Evolutionary conservation across 2,329 filamentous ascomycete genomes (phyloP).

Genomic region (Trichoderma sp.): DNA sequence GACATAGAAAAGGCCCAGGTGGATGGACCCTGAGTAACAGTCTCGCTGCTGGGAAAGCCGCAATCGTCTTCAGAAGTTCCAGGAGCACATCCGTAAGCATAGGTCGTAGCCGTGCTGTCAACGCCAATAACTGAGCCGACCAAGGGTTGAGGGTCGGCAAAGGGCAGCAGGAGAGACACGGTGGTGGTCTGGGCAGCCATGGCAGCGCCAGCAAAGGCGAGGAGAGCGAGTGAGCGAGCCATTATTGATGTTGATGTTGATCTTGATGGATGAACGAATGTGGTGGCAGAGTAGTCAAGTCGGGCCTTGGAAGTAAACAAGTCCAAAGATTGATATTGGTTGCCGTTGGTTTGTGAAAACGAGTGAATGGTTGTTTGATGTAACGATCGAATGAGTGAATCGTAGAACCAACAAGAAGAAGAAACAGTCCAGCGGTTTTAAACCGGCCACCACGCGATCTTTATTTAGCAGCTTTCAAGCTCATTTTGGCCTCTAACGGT

Average conservation of each 20-base stretch:
- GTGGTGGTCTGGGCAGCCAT: conserved; percentile 30
- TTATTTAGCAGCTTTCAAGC: background rate
- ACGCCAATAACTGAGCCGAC: conserved; percentile 19
- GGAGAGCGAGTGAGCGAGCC: conserved; percentile 26
- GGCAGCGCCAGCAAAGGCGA: conserved; percentile 26
- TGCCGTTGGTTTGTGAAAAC: background rate
- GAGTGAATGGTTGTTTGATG: background rate
- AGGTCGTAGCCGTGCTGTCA: conserved; percentile 30
- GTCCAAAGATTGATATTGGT: background rate
- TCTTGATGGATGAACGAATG: background rate
- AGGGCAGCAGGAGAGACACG: conserved; percentile 30
- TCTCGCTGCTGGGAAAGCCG: conserved; percentile 14
- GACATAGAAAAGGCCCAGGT: conserved; percentile 23
- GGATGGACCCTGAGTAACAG: conserved; percentile 30
- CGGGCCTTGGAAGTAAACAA: background rate
- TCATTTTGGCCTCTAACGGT: background rate
- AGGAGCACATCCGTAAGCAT: conserved; percentile 28
- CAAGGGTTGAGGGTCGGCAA: conserved; percentile 24
- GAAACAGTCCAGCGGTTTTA: background rate
- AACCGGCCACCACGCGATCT: background rate
- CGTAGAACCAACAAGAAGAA: background rate
- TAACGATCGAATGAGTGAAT: background rate
- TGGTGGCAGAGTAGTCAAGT: background rate
- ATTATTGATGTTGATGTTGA: background rate
- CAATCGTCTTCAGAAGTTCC: conserved; percentile 6